phyloP scores from a whole-genome alignment of 768 basidiomycete genomes.

The Collybiopsis confluens region DNA sequence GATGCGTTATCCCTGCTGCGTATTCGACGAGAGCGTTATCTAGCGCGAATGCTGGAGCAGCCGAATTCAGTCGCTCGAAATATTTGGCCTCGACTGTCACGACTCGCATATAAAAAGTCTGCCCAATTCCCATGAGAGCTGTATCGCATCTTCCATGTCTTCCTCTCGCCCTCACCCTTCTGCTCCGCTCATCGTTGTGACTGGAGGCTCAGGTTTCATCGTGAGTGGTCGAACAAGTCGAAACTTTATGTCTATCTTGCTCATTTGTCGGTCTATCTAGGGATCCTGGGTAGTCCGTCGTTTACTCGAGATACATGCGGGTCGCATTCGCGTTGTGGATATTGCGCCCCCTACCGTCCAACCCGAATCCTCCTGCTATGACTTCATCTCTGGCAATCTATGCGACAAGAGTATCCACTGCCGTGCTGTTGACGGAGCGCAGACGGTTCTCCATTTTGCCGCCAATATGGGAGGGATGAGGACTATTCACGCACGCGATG shows the following conservation, averaged over 20 bases:
- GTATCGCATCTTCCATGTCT: no score
- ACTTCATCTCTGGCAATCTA: constrained; percentile 41
- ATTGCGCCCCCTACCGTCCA: constrained; percentile 23
- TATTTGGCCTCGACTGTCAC: not conserved
- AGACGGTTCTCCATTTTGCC: constrained; percentile 51
- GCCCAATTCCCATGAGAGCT: not conserved
- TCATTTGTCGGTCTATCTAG: constrained; percentile 24
- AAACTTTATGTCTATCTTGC: not conserved
- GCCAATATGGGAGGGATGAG: constrained; percentile 68
- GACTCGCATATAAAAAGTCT: not conserved
- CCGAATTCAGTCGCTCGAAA: no score
- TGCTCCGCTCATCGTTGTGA: constrained; percentile 29
- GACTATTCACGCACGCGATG: constrained; percentile 49
- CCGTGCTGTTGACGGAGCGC: constrained; percentile 32
- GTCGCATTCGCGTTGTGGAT: constrained; percentile 42
- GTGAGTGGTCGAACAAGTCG: constrained; percentile 32
- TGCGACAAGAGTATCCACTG: constrained; percentile 37
- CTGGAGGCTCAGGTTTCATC: constrained; percentile 53
- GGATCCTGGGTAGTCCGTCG: constrained; percentile 46
- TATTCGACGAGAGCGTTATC: no score
- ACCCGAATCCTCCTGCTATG: constrained; percentile 15
- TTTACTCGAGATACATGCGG: constrained; percentile 25
- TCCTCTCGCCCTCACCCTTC: not conserved
- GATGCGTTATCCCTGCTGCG: no score
- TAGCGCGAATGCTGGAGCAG: no score